Evolutionary conservation across 176 grass and related monocot genomes (phyloP), one percentile per base, ranked within the genome.

Genomic region (Zizania latifolia): DNA sequence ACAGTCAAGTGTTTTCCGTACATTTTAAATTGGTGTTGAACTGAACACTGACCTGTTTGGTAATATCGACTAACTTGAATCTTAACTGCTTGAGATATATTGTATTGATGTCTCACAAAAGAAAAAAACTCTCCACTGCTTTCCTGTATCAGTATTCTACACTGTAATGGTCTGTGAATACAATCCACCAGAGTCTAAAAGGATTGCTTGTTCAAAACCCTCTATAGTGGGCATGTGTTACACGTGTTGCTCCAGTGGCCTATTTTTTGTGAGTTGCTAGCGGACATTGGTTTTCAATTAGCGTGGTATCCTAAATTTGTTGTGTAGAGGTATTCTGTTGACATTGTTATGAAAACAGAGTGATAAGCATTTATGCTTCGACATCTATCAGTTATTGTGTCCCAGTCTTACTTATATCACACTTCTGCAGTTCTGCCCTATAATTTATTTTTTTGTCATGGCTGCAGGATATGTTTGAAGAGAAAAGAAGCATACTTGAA

Each of bases 401-500:
- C 65, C 21, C 5, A 55, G 56, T 81, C 56, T 68, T 44, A 26
- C 37, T 23, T 23, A 19, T 48, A 12, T 37, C 13, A 13, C 15
- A 8, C 28, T 58, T 80, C 2, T 59, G 10, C 16, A 48, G 15
- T 54, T 75, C 5, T 68, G 29, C 28, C 1, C 0, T 76, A 5
- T 16, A 34, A 65, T 65, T 7, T 63, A n/a, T 54, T 73, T 31
- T 58, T 71, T 72, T 15, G 74, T 89, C 36, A 40, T 39, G 15
- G 58, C 40, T 77, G 68, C 79, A 99, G 95, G 84, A 94, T 90
- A 99, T 99, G 95, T 99, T 99, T 90, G 95, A 94, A 79, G 95
- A 99, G 89, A 90, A 99, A 86, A 99, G 95, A 55, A 99, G 77
- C 86, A 99, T 99, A 62, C 82, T 99, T 81, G 95, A 99, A 79